A percentile compares a stretch with the other conserved stretches of the same genome.
These are phyloP conservation scores for Lactarius quietus DNA, from an alignment of 768 basidiomycete genomes.

Conservation along the genomic window DNA sequence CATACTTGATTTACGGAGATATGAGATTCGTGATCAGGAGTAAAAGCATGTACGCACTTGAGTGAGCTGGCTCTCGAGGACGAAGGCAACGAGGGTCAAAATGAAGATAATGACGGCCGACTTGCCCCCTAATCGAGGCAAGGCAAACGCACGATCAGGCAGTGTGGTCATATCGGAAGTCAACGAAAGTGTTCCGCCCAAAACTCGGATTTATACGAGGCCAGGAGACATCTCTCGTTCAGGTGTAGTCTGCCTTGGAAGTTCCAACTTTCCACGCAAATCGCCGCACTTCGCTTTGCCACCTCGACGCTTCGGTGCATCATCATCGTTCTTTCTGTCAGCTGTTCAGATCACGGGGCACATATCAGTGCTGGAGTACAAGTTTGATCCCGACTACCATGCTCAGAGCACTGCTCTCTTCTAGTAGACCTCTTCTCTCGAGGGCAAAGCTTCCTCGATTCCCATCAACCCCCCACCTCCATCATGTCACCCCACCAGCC, in stretches of 20 bases:
- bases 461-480: conserved; percentile 30
- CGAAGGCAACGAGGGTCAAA: conserved; percentile 64
- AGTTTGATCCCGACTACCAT: conserved; percentile 34
- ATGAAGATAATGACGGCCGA: conserved; percentile 55
- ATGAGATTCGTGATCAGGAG: conserved; percentile 4
- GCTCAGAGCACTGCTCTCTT: conserved; percentile 62
- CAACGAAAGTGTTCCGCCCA: neutral
- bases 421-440: conserved; percentile 57
- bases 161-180: conserved; percentile 1
- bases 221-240: neutral
- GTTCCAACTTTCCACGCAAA: no score
- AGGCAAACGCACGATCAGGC: conserved; percentile 2
- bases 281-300: no score
- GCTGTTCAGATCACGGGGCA: neutral
- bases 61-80: conserved; percentile 69
- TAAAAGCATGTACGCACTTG: conserved; percentile 47
- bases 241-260: no score
- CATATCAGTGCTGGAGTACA: neutral
- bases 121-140: conserved; percentile 37
- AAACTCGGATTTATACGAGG: neutral
- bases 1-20: conserved; percentile 49
- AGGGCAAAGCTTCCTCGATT: conserved; percentile 42
- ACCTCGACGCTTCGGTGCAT: no score
- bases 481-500: conserved; percentile 31
- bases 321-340: no score